Evolutionary conservation across 2,329 filamentous ascomycete species (phyloP), one percentile per base, ranked within the genome.

Genomic region (Tolypocladium ovalisporum): DNA sequence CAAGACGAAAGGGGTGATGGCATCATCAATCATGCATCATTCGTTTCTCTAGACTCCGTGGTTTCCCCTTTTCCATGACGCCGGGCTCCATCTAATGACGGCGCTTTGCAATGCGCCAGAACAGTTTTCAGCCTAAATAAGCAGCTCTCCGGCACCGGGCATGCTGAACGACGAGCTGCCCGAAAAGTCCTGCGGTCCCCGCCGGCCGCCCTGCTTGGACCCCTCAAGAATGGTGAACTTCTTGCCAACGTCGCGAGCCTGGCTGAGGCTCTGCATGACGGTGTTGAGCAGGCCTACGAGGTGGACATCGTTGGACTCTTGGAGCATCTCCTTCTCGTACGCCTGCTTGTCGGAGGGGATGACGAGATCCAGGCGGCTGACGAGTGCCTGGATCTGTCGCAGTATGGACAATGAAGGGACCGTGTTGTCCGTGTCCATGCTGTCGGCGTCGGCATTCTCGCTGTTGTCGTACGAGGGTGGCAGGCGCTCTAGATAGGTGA

Each of bases 351-450:
- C 80, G 2, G 86, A 79, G 3, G 93, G 90, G 5, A 87, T 84
- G 56, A 97, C 81, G 22, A 97, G 85, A 42, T 88, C 88, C 34
- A 97, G 81, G 55, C 93, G 88, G 54, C 87, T 87, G 61, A 96
- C 82, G 44, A 97, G 85, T 2, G 92, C 88, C 66, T 92, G 89
- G 61, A 97, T 90, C 62, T 90, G 90, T 60, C 94, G 90, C 36
- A 99, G 84, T 47, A 97, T 86, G 1, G 84, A 80, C 66, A 90
- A 82, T 8, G 90, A 83, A 0, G 79, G 79, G 1, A 68, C 70
- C 70, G 66, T 76, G 34, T 73, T 67, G 63, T 69, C 69, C 5
- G 69, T 64, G 32, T 73, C 71, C 67, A 71, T 70, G 54, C 58
- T 57, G 61, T 62, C 65, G 12, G 66, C 60, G 15, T 65, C 62